phyloP scores from a whole-genome alignment of 2,329 filamentous ascomycete genomes.

The Cercospora janseana region DNA sequence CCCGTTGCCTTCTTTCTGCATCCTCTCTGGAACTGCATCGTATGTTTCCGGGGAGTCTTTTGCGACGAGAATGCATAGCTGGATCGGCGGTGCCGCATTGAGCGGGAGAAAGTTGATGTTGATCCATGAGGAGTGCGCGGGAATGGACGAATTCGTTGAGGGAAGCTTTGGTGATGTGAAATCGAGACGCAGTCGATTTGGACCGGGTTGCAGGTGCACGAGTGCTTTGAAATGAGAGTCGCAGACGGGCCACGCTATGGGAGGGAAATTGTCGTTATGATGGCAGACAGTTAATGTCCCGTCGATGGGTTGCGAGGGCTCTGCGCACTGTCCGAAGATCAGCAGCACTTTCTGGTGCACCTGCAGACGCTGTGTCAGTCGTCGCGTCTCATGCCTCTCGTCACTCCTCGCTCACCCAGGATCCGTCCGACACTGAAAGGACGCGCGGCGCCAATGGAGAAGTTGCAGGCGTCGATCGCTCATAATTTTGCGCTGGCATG shows the following conservation, averaged over 20 bases:
- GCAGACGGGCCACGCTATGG: constrained; percentile 80
- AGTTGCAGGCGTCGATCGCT: constrained; percentile 41
- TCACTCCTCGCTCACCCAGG: constrained; percentile 63
- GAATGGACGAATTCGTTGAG: constrained; percentile 63
- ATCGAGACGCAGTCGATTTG: constrained; percentile 84
- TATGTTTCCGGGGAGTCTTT: constrained; percentile 85
- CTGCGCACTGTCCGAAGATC: constrained; percentile 76
- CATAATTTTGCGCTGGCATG: constrained; percentile 28
- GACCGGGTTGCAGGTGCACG: constrained; percentile 84
- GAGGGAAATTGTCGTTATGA: constrained; percentile 80
- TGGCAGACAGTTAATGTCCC: constrained; percentile 77
- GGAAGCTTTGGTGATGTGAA: constrained; percentile 78
- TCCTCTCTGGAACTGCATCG: constrained; percentile 73
- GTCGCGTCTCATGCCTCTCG: not conserved
- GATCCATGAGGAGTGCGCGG: constrained; percentile 74
- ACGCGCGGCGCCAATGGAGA: constrained; percentile 81
- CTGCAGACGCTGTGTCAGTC: constrained; percentile 47
- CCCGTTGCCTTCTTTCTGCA: constrained; percentile 76
- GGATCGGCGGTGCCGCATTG: constrained; percentile 74
- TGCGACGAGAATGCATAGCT: constrained; percentile 81
- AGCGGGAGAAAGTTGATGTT: constrained; percentile 84
- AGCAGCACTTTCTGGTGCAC: constrained; percentile 89
- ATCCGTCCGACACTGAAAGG: constrained; percentile 73
- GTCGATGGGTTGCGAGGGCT: constrained; percentile 68
- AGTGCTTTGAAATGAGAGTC: constrained; percentile 90